phyloP scores from a whole-genome alignment of 2,329 filamentous ascomycete species.

The Canariomyces notabilis region DNA sequence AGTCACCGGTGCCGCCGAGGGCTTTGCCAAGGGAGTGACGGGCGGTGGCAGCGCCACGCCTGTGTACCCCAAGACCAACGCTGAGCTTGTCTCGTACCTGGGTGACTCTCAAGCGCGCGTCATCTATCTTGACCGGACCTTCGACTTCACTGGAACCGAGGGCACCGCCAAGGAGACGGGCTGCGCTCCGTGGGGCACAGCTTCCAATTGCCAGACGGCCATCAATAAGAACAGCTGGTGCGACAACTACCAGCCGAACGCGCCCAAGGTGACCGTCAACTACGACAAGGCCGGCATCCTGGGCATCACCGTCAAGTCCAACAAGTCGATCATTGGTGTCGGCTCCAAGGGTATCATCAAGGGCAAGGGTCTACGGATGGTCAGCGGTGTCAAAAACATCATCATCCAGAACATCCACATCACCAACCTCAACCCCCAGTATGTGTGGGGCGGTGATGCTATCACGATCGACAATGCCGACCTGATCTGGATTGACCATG shows the following conservation, averaged over 20 bases:
- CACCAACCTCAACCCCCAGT: slow-evolving; percentile 51
- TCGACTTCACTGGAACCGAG: slow-evolving; percentile 15
- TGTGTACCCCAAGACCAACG: slow-evolving; percentile 9
- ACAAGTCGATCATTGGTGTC: slow-evolving; percentile 54
- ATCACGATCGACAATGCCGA: slow-evolving; percentile 47
- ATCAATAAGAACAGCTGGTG: slow-evolving; percentile 59
- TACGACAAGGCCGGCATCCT: slow-evolving; percentile 12
- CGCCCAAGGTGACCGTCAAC: slow-evolving; percentile 6
- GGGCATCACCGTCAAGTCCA: slow-evolving; percentile 41
- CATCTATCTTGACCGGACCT: slow-evolving; percentile 14
- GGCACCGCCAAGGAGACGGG: slow-evolving; percentile 8
- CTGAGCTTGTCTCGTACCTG: slow-evolving; percentile 15
- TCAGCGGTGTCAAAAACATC: slow-evolving; percentile 46
- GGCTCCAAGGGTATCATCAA: slow-evolving; percentile 51
- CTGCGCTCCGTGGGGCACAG: slow-evolving; percentile 31
- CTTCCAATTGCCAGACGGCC: slow-evolving; percentile 49
- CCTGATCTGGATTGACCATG: slow-evolving; percentile 48
- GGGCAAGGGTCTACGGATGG: slow-evolving; percentile 51
- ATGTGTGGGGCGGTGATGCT: slow-evolving; percentile 57
- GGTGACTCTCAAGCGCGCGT: slow-evolving; percentile 13
- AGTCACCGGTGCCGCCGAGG: slow-evolving; percentile 13
- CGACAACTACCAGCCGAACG: slow-evolving; percentile 49
- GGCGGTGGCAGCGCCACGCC: slow-evolving; percentile 13
- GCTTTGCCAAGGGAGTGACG: slow-evolving; percentile 14
- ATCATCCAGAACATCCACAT: slow-evolving; percentile 57